Percentiles rank a stretch among this genome's conserved stretches.
These are phyloP conservation scores for Amoeboradix gromovi DNA, from an alignment of 371 early-diverging fungal genomes.

Conservation along the genomic window DNA sequence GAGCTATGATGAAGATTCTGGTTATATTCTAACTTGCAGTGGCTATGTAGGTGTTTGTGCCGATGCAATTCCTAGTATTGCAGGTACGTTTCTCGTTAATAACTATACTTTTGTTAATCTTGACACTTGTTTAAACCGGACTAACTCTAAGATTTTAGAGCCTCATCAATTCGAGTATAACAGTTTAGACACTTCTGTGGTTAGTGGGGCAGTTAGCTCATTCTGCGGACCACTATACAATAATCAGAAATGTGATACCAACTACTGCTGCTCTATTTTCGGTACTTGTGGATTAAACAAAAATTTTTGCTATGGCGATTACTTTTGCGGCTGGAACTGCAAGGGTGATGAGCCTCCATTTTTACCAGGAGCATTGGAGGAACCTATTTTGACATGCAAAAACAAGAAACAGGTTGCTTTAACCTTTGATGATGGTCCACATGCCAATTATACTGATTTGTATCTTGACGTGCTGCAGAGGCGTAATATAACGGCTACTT, in stretches of 20 bases:
- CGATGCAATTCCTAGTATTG: not conserved
- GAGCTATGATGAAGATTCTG: not conserved
- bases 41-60: not conserved
- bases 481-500: not conserved
- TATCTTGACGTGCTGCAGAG: not conserved
- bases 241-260: not conserved
- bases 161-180: not conserved
- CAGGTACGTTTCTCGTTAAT: not conserved
- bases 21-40: not conserved
- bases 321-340: not conserved
- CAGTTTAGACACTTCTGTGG: not conserved
- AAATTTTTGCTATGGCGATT: not conserved
- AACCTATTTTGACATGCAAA: not conserved
- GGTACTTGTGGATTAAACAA: not conserved
- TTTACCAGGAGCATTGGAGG: not conserved
- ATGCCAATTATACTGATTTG: not conserved
- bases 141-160: not conserved
- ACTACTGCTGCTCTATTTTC: not conserved
- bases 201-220: not conserved
- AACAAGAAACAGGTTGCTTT: not conserved
- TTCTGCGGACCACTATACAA: not conserved
- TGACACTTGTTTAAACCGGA: not conserved
- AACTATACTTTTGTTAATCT: not conserved
- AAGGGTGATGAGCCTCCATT: not conserved
- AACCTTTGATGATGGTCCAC: slow-evolving; percentile 1